A percentile compares a stretch with the other conserved stretches of the same genome.
Evolutionary conservation across 2,329 filamentous ascomycete species (phyloP).

Genomic region (Phyllosticta citrichinensis): DNA sequence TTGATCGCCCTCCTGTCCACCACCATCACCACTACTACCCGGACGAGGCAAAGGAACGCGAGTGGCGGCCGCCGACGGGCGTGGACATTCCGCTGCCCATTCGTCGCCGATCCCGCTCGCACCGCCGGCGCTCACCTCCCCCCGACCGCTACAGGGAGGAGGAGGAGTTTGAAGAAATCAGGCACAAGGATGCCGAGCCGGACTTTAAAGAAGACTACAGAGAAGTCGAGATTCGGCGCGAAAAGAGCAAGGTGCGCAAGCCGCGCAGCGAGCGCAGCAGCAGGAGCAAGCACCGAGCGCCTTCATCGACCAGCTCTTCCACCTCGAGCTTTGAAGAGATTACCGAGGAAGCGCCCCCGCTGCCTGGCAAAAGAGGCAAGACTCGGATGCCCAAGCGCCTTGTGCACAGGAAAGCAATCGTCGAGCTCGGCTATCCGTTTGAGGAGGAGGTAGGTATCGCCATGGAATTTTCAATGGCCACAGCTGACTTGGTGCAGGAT

Average conservation of each 20-base stretch:
- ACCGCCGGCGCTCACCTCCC: slow-evolving; percentile 40
- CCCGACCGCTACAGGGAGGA: slow-evolving; percentile 54
- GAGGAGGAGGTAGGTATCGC: slow-evolving; percentile 61
- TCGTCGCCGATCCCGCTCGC: slow-evolving; percentile 44
- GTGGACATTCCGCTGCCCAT: slow-evolving; percentile 58
- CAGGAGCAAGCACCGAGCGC: slow-evolving; percentile 5
- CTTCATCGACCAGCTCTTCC: slow-evolving; percentile 8
- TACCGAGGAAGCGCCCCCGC: slow-evolving; percentile 22
- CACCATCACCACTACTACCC: slow-evolving; percentile 27
- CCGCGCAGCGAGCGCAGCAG: slow-evolving; percentile 12
- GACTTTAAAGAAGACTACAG: slow-evolving; percentile 34
- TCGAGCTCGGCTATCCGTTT: slow-evolving; percentile 77
- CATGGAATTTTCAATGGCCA: neutral
- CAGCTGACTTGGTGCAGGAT: slow-evolving; percentile 46
- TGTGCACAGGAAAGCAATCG: slow-evolving; percentile 69
- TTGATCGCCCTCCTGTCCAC: slow-evolving; percentile 61
- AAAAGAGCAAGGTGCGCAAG: slow-evolving; percentile 26
- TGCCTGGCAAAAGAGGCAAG: slow-evolving; percentile 58
- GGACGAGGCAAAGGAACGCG: slow-evolving; percentile 43
- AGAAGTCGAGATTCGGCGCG: slow-evolving; percentile 38
- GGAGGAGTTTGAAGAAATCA: slow-evolving; percentile 57
- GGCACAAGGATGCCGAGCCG: slow-evolving; percentile 29
- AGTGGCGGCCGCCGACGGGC: slow-evolving; percentile 55
- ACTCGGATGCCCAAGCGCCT: slow-evolving; percentile 76
- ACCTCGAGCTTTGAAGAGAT: slow-evolving; percentile 31